Base-by-base conservation (phyloP, 805 yeast genomes). In the Starmerella davenportii region DNA sequence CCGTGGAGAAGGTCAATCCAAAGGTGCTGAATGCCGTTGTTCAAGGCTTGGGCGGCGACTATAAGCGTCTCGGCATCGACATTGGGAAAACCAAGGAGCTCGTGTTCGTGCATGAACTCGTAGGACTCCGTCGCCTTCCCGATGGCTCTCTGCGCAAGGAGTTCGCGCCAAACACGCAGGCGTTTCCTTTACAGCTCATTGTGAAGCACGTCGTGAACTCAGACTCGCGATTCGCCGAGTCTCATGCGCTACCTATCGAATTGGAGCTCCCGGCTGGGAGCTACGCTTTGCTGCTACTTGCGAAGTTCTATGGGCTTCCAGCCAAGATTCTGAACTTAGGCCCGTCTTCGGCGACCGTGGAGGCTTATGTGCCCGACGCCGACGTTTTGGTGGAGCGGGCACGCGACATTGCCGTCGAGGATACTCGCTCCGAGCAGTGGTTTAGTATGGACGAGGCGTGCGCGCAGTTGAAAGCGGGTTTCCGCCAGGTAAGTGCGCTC, bases 251-350 rank as follows among this genome's bases (percentile, higher is more conserved):
- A 28, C 82, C 95, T 5, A 63, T 90, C 41, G 76, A 72, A 5
- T 72, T 79, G 45, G 95, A 87, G 55, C 90, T 69, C 58, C 95
- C 95, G 16, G 38, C 67, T 3, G 76, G 69, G 14, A 67, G 79
- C 0, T 70, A 72, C 37, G 85, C 75, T 21, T 70, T 87, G 7
- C 80, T 80, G 53, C 63, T 90, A 43, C 93, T 95, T 35, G 81
- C 76, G 21, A 73, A 74, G 56, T 92, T 85, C 2, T 90, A 81
- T 54, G 96, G 98, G 39, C 68, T 74, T 40, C 75, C 85, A 15
- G 62, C 68, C 14, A 67, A 65, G 43, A 62, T 66, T 30, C 54
- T 63, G 3, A 55, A 56, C 9, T 15, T 17, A 8, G 62, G 63
- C 37, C 39, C 56, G 5, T 49, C 36, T 9, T 56, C 57, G 37